Conservation (phyloP, 2,329 filamentous ascomycete genomes). For the Microcyclospora pomicola region DNA sequence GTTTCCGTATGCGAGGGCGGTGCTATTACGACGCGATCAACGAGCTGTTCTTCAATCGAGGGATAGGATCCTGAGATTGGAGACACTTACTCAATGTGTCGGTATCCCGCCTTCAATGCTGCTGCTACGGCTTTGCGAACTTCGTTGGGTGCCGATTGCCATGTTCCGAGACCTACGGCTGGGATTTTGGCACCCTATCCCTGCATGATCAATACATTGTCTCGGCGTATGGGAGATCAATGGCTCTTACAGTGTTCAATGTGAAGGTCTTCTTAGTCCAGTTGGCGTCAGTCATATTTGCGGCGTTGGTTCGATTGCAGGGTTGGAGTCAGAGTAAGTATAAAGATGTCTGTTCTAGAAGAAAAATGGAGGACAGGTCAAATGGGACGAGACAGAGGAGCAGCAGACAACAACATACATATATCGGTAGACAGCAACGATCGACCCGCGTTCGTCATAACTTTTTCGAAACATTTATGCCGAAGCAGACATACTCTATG, state of each 20-base stretch:
- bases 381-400: too few species aligned
- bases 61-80: conserved; percentile 25
- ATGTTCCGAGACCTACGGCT: conserved; percentile 63
- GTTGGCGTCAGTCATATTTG: conserved; percentile 1
- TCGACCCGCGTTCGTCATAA: too few species aligned
- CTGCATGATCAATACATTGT: background rate
- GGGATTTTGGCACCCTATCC: conserved; percentile 53
- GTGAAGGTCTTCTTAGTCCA: conserved; percentile 32
- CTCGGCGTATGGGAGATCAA: background rate
- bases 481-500: too few species aligned
- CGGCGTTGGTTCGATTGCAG: too few species aligned
- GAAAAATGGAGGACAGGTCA: too few species aligned
- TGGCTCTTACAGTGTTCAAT: conserved; percentile 38
- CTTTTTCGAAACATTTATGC: too few species aligned
- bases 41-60: conserved; percentile 4
- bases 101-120: conserved; percentile 46
- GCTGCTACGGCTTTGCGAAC: conserved; percentile 57
- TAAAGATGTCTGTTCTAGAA: too few species aligned
- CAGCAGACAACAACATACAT: too few species aligned
- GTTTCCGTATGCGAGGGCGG: conserved; percentile 65
- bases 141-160: conserved; percentile 58
- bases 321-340: too few species aligned
- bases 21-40: conserved; percentile 34
- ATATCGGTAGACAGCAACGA: too few species aligned
- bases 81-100: conserved; percentile 40